phyloP scores from a whole-genome alignment of 192 early-diverging fungal species.

The Entomortierella lignicola region DNA sequence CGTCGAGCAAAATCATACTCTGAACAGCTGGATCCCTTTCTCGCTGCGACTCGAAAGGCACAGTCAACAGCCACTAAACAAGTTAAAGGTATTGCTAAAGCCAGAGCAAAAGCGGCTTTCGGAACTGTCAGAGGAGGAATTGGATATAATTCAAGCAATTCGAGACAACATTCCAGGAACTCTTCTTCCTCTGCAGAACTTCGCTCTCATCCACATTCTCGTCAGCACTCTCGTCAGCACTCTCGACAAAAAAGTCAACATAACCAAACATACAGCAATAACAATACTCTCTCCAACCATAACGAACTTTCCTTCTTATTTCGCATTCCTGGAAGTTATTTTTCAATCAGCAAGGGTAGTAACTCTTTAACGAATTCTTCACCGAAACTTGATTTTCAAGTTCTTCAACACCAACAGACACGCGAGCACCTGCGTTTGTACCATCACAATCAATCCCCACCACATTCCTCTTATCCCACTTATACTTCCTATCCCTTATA shows the following conservation, averaged over 20 bases:
- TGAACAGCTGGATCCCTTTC: conserved; percentile 51
- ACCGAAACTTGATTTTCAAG: conserved; percentile 1
- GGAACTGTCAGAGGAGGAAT: conserved; percentile 16
- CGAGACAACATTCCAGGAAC: conserved; percentile 23
- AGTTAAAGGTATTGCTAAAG: conserved; percentile 33
- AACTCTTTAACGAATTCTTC: conserved; percentile 1
- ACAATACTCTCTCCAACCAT: background rate
- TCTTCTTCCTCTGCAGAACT: conserved; percentile 11
- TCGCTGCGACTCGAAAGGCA: conserved; percentile 39
- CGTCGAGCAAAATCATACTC: conserved; percentile 41
- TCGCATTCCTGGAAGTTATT: conserved; percentile 13
- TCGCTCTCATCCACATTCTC: conserved; percentile 1
- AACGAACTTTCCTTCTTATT: background rate
- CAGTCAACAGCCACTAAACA: conserved; percentile 23
- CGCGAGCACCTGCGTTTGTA: conserved; percentile 14
- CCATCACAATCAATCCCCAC: conserved; percentile 8
- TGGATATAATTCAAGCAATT: conserved; percentile 1
- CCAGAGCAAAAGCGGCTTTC: conserved; percentile 30
- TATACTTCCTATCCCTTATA: conserved; percentile 1
- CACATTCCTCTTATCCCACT: background rate
- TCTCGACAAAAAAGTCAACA: conserved; percentile 19
- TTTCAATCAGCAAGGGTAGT: background rate
- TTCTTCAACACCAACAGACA: conserved; percentile 7
- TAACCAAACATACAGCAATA: background rate
- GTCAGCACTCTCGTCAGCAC: conserved; percentile 8